Percentiles rank a stretch among this genome's conserved stretches.
phyloP scores from a whole-genome alignment of 345 rosid species.

The Triadica sebifera region DNA sequence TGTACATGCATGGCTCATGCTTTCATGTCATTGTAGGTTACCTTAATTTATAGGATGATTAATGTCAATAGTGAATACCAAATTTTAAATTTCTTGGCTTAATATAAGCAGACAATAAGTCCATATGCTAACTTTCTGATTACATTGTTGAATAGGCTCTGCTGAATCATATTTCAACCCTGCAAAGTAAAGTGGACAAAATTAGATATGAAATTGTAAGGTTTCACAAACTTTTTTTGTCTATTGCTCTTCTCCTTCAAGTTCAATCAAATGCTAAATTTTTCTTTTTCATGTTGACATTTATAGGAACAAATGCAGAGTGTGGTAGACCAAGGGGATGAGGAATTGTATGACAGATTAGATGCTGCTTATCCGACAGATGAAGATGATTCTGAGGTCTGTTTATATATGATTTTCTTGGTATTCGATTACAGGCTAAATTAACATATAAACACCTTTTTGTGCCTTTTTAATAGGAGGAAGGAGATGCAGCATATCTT shows the following conservation, averaged over 20 bases:
- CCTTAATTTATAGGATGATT: neutral
- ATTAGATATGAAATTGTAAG: conserved; percentile 82
- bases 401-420: conserved; percentile 8
- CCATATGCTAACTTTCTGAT: conserved; percentile 16
- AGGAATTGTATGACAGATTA: conserved; percentile 52
- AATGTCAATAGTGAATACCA: neutral
- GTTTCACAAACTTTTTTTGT: conserved; percentile 13
- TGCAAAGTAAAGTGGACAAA: conserved; percentile 59
- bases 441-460: neutral
- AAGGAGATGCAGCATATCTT: conserved; percentile 39
- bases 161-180: conserved; percentile 47
- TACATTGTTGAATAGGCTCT: conserved; percentile 60
- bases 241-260: neutral
- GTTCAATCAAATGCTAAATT: neutral
- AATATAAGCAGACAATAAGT: conserved; percentile 9
- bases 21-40: neutral
- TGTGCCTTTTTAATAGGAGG: conserved; percentile 39
- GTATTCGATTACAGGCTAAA: neutral
- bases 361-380: conserved; percentile 65
- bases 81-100: neutral
- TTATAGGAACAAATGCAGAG: conserved; percentile 64
- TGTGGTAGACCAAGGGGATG: conserved; percentile 55
- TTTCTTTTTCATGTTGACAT: conserved; percentile 9
- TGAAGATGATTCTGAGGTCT: conserved; percentile 48
- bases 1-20: neutral